phyloP scores from a whole-genome alignment of 495 filamentous ascomycete species.

The Cudoniella acicularis region DNA sequence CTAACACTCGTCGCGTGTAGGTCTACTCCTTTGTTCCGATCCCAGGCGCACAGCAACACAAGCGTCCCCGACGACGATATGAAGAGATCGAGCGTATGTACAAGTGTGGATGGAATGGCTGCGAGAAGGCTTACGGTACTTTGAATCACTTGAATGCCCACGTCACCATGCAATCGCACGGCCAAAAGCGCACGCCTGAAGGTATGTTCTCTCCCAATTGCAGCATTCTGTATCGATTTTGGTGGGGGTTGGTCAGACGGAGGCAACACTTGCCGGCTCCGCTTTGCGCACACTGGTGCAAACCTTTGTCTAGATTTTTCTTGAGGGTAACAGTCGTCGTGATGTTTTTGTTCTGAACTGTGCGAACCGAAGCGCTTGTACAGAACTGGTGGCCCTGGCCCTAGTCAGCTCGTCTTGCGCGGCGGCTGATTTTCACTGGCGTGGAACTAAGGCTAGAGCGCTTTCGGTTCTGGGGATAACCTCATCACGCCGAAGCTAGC shows the following conservation, averaged over 20 bases:
- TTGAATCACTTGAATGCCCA: conserved; percentile 96
- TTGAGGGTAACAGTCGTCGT: too few relatives aligned
- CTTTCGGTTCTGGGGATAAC: conserved; percentile 23
- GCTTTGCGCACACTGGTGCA: not conserved
- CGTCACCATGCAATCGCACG: conserved; percentile 97
- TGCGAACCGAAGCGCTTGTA: too few relatives aligned
- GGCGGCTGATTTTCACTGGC: conserved; percentile 21
- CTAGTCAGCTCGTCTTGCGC: conserved; percentile 3
- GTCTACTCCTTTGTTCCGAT: conserved; percentile 99
- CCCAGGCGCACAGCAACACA: conserved; percentile 95
- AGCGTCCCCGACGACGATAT: conserved; percentile 88
- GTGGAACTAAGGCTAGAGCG: conserved; percentile 12
- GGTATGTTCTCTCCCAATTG: conserved; percentile 60
- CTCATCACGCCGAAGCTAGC: conserved; percentile 23
- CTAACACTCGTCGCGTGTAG: conserved; percentile 49
- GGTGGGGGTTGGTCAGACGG: too few relatives aligned
- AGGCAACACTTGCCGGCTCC: not conserved
- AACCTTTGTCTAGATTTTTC: not conserved
- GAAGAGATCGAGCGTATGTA: conserved; percentile 99
- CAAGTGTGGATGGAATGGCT: conserved; percentile 97
- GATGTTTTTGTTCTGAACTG: too few relatives aligned
- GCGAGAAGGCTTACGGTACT: conserved; percentile 96
- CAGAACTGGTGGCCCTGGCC: not conserved
- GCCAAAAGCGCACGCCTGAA: conserved; percentile 90
- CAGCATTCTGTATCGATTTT: conserved; percentile 5